A percentile compares a stretch with the other conserved stretches of the same genome.
phyloP scores from a whole-genome alignment of 768 basidiomycete species.

The Sporobolomyces pararoseus region DNA sequence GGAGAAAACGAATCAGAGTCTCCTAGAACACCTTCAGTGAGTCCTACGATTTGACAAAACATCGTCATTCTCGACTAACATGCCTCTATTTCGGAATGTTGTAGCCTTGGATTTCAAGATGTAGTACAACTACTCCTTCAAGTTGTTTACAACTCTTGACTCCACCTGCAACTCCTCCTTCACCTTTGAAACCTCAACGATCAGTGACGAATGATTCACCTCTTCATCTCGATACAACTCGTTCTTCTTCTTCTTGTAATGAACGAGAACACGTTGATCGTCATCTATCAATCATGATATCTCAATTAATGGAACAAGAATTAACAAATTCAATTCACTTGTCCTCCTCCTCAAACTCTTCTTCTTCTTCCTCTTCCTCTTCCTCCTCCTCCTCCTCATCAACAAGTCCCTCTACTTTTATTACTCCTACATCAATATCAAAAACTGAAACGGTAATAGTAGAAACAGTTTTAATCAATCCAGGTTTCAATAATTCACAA shows the following conservation, averaged over 20 bases:
- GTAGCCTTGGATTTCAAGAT: constrained; percentile 29
- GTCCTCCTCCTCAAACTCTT: background rate
- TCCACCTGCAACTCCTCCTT: constrained; percentile 12
- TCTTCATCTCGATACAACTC: background rate
- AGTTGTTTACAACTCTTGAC: background rate
- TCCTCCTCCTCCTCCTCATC: background rate
- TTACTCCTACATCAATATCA: too few relatives aligned
- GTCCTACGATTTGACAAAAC: background rate
- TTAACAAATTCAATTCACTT: too few relatives aligned
- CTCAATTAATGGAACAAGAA: too few relatives aligned
- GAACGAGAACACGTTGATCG: too few relatives aligned
- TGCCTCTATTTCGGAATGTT: too few relatives aligned
- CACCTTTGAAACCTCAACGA: too few relatives aligned
- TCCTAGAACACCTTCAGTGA: constrained; percentile 14
- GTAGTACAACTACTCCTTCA: background rate
- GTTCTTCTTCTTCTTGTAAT: background rate
- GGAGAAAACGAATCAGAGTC: constrained; percentile 25
- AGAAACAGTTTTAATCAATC: background rate
- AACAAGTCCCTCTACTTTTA: too few relatives aligned
- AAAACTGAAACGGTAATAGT: background rate
- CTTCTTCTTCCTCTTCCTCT: too few relatives aligned
- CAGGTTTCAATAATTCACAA: too few relatives aligned
- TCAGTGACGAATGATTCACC: too few relatives aligned
- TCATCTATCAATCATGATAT: too few relatives aligned
- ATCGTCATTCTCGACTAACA: background rate